Percentiles rank a stretch among this genome's conserved stretches.
Conservation (phyloP, 2,329 filamentous ascomycete species). For the Triangularia verruculosa region DNA sequence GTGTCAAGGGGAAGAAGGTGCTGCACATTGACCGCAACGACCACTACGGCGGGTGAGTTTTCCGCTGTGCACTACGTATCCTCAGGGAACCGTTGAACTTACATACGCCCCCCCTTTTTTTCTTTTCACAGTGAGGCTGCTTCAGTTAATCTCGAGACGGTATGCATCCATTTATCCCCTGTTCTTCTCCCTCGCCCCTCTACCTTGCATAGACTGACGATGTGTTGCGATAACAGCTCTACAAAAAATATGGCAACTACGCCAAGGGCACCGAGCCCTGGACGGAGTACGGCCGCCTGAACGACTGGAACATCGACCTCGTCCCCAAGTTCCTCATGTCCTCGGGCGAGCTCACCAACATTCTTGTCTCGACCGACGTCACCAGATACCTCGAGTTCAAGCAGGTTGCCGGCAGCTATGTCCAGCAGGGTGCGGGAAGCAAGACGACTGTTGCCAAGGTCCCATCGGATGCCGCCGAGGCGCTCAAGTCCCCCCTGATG, state of each 20-base stretch:
- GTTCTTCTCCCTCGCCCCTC: too few relatives aligned
- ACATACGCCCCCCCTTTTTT: conserved; percentile 9
- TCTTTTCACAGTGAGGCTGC: conserved; percentile 71
- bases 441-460: conserved; percentile 96
- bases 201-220: conserved; percentile 16
- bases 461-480: conserved; percentile 86
- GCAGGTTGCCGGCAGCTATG: conserved; percentile 92
- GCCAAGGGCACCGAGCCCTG: conserved; percentile 79
- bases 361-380: conserved; percentile 92
- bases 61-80: neutral
- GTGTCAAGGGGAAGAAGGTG: conserved; percentile 98
- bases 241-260: conserved; percentile 93
- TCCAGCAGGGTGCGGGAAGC: conserved; percentile 78
- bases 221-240: conserved; percentile 59
- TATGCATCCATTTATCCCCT: conserved; percentile 48
- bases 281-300: conserved; percentile 94
- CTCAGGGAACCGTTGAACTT: conserved; percentile 15
- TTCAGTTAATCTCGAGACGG: conserved; percentile 93
- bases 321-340: conserved; percentile 99
- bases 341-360: conserved; percentile 96
- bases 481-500: conserved; percentile 90
- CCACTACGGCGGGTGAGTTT: conserved; percentile 89
- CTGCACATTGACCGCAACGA: conserved; percentile 98
- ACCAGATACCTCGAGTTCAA: conserved; percentile 88
- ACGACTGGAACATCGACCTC: conserved; percentile 99